phyloP scores from a whole-genome alignment of 2,329 filamentous ascomycete species.

The Venturia nashicola region DNA sequence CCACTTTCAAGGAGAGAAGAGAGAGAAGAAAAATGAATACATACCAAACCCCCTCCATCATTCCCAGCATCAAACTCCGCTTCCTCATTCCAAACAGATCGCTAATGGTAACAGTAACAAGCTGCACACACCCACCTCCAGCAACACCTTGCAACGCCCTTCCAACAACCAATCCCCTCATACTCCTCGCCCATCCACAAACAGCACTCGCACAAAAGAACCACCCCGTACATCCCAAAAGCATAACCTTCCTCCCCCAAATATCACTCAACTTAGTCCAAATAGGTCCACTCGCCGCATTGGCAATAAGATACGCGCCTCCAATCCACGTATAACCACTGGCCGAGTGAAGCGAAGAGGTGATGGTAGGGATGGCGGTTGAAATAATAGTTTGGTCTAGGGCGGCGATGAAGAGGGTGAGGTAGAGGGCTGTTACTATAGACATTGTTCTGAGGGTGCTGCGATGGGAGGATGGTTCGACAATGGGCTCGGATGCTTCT shows the following conservation, averaged over 20 bases:
- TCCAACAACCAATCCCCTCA: conserved; percentile 41
- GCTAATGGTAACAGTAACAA: conserved; percentile 42
- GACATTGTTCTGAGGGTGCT: neutral
- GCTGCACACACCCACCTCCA: conserved; percentile 39
- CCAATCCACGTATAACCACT: conserved; percentile 43
- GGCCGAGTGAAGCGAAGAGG: conserved; percentile 37
- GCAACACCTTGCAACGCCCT: conserved; percentile 39
- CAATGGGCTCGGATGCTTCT: neutral
- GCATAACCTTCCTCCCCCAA: conserved; percentile 51
- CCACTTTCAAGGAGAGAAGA: conserved; percentile 21
- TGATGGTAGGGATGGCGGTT: conserved; percentile 49
- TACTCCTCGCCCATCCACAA: conserved; percentile 34
- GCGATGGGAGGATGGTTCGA: neutral
- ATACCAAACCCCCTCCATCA: conserved; percentile 16
- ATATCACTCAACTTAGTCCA: conserved; percentile 57
- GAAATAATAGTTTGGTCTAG: conserved; percentile 41
- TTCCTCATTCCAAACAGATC: conserved; percentile 41
- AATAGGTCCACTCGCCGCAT: conserved; percentile 39
- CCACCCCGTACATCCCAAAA: conserved; percentile 40
- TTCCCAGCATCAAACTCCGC: neutral
- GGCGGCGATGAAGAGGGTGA: conserved; percentile 10
- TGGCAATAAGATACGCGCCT: conserved; percentile 37
- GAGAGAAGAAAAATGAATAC: conserved; percentile 20
- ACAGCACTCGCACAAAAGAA: conserved; percentile 34
- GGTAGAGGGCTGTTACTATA: conserved; percentile 1